A percentile compares a stretch with the other conserved stretches of the same genome.
Conservation (phyloP, 495 filamentous ascomycete species). For the Aspergillus bridgeri region DNA sequence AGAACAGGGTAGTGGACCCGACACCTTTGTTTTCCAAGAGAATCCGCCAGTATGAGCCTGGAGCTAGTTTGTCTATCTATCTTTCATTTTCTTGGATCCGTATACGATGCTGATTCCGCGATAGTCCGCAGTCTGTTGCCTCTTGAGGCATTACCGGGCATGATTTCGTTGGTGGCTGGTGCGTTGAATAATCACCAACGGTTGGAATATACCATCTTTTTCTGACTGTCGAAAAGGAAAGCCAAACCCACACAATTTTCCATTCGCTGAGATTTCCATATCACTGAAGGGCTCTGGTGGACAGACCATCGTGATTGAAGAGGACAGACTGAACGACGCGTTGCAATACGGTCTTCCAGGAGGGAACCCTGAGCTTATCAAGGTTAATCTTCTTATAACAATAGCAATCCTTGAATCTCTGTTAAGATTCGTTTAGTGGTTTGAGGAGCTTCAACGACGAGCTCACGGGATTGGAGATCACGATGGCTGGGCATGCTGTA, state of each 20-base stretch:
- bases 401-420: not conserved
- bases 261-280: constrained; percentile 5
- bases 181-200: not conserved
- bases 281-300: not conserved
- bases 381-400: not conserved
- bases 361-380: constrained; percentile 4
- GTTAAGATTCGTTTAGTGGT: not conserved
- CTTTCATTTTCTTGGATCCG: not conserved
- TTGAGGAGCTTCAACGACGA: constrained; percentile 3
- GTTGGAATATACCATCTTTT: no score
- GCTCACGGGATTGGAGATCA: constrained; percentile 5
- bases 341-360: constrained; percentile 8
- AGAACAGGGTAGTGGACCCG: not conserved
- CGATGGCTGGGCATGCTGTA: constrained; percentile 6
- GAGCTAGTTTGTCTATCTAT: not conserved
- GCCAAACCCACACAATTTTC: constrained; percentile 7
- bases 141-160: constrained; percentile 2
- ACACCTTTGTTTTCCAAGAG: not conserved
- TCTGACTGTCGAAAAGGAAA: not conserved
- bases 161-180: constrained; percentile 6
- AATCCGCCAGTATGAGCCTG: not conserved
- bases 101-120: not conserved
- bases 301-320: not conserved
- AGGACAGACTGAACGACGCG: not conserved
- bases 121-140: constrained; percentile 4